Percentiles rank a stretch among this genome's conserved stretches.
phyloP scores from a whole-genome alignment of 208 protist species.

The Acanthamoeba royreba region DNA sequence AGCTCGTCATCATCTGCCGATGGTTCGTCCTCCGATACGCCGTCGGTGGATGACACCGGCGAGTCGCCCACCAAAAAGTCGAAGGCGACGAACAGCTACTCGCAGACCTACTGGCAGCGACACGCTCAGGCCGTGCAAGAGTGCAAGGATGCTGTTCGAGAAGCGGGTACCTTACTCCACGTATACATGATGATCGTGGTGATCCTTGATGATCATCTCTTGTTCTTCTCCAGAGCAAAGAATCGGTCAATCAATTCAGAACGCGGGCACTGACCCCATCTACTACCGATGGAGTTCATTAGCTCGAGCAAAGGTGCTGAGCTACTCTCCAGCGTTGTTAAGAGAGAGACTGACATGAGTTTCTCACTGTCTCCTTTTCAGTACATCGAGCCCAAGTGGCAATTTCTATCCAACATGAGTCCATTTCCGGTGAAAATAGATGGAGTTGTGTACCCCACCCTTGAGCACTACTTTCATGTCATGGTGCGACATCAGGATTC shows the following conservation, averaged over 20 bases:
- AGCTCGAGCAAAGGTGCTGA: neutral
- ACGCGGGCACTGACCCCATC: neutral
- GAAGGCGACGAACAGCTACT: neutral
- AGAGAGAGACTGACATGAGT: neutral
- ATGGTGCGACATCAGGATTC: no score
- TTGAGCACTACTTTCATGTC: slow-evolving; percentile 34
- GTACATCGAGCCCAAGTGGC: slow-evolving; percentile 14
- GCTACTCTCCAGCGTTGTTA: neutral
- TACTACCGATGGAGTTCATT: slow-evolving; percentile 42
- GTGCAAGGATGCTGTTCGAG: neutral
- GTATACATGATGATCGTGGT: no score
- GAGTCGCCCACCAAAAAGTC: neutral
- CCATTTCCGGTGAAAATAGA: neutral
- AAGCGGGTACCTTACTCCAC: neutral
- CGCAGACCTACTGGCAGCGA: neutral
- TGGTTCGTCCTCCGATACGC: neutral
- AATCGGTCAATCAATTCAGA: neutral
- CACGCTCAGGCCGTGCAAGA: neutral
- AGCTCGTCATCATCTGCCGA: neutral
- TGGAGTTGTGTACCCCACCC: neutral
- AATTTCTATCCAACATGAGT: slow-evolving; percentile 21
- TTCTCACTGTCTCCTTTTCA: neutral
- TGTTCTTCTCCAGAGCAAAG: neutral
- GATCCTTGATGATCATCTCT: neutral
- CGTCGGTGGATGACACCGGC: neutral